phyloP scores from a whole-genome alignment of 2,329 filamentous ascomycete species.

The Blumeriella jaapii region DNA sequence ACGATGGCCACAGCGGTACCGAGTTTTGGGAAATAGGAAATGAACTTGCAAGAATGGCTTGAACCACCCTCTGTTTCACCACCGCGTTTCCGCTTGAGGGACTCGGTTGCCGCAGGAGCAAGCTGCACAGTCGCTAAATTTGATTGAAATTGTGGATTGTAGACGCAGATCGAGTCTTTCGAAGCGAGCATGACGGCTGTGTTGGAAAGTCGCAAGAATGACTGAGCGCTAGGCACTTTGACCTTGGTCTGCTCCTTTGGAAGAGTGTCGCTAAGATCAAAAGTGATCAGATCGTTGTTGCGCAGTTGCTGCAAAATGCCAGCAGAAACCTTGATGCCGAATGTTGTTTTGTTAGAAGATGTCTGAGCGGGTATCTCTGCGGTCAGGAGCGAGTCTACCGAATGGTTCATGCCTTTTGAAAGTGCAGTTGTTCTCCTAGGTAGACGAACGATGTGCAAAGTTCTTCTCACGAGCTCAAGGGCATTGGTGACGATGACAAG shows the following conservation, averaged over 20 bases:
- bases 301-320: conserved; percentile 52
- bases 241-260: conserved; percentile 48
- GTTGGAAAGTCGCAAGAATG: conserved; percentile 55
- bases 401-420: conserved; percentile 16
- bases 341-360: conserved; percentile 24
- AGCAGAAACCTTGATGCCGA: conserved; percentile 49
- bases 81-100: conserved; percentile 21
- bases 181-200: conserved; percentile 55
- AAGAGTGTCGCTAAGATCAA: conserved; percentile 50
- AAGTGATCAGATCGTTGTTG: conserved; percentile 43
- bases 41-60: conserved; percentile 32
- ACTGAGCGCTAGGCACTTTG: conserved; percentile 39
- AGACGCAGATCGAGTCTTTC: conserved; percentile 43
- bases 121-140: conserved; percentile 33
- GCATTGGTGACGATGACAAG: conserved; percentile 33
- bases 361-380: conserved; percentile 14
- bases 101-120: conserved; percentile 6
- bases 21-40: conserved; percentile 52
- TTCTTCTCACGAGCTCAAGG: conserved; percentile 11
- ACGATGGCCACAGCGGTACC: conserved; percentile 54
- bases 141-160: conserved; percentile 56
- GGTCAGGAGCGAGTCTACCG: conserved; percentile 23
- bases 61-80: conserved; percentile 1
- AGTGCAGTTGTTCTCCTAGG: conserved; percentile 18
- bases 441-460: conserved; percentile 24